Conservation (phyloP, 2,329 filamentous ascomycete species). For the Cytospora schulzeri region DNA sequence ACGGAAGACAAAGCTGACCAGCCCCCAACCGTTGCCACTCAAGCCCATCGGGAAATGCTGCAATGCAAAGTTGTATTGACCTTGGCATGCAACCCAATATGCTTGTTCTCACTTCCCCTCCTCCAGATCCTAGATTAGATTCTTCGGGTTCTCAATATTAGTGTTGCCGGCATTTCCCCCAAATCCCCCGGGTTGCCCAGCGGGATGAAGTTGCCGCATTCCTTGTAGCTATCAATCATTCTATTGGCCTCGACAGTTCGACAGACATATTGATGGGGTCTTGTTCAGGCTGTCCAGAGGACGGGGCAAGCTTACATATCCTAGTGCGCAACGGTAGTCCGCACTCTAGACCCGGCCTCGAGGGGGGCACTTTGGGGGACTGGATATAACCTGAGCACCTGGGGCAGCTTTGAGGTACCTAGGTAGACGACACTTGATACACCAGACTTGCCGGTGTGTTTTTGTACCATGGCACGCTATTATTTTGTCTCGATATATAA, state of each 20-base stretch:
- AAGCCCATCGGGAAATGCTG: not conserved
- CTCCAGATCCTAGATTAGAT: not conserved
- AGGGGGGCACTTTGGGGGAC: no score
- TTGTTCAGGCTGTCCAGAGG: no score
- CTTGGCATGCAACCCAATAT: not conserved
- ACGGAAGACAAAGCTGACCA: not conserved
- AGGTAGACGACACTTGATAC: no score
- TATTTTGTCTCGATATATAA: slow-evolving; percentile 1
- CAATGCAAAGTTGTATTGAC: slow-evolving; percentile 11
- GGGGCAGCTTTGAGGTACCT: no score
- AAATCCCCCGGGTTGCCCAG: no score
- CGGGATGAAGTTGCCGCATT: no score
- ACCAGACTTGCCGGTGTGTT: no score
- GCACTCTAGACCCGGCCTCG: slow-evolving; percentile 2
- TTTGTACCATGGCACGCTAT: not conserved
- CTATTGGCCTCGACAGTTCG: no score
- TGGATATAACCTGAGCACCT: no score
- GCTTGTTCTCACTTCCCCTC: slow-evolving; percentile 1
- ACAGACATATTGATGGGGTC: no score
- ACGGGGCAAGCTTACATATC: slow-evolving; percentile 6
- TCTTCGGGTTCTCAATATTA: not conserved
- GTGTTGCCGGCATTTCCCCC: no score
- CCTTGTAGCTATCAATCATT: no score
- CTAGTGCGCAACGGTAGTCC: slow-evolving; percentile 18
- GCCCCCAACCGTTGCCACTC: slow-evolving; percentile 14